Base-by-base conservation (phyloP, 495 filamentous ascomycete species). In the Penicillium nucicola region DNA sequence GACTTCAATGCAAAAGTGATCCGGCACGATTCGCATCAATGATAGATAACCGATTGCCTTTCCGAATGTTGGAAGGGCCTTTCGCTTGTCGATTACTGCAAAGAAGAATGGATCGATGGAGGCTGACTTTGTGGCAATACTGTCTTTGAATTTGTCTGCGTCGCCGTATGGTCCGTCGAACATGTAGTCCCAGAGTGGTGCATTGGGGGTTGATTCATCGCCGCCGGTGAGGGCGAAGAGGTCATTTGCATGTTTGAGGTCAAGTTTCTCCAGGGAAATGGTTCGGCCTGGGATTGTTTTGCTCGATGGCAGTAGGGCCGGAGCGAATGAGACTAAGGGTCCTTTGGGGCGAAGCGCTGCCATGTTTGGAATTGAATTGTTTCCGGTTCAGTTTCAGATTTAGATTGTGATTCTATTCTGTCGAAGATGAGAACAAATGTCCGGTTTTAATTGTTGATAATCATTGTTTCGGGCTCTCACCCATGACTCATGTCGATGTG, bases 111-210 rank as follows among this genome's bases (percentile, higher is more conserved):
- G 64, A 43, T 72, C 72, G 2, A 43, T 54, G 3, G 63, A 67
- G 1, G 52, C 41, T 23, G 64, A 57, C 30, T 66, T 62, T 4
- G 45, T 45, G 6, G 58, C 37, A 15, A 77, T 52, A 30, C 31
- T 52, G 5, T 54, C 45, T 17, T 61, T 56, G 55, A 80, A 75
- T 1, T 55, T 46, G 0, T 52, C 51, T 12, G 67, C 22, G 4
- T 73, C 57, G 5, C 49, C 5, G 49, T 64, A 77, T 0, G 77
- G 77, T 0, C 70, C 78, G 22, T 61, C 57, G 6, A 54, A 50
- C 58, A 82, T 61, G 56, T 78, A 81, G 32, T 70, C 68, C 70
- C 76, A 82, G 4, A 80, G 63, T 17, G 67, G 50, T 4, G 36
- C 39, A 10, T 37, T 37, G 2, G 56, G 54, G 35, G 68, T 28